Base-by-base conservation (phyloP, 768 basidiomycete species). In the Podaxis carcinomalis region DNA sequence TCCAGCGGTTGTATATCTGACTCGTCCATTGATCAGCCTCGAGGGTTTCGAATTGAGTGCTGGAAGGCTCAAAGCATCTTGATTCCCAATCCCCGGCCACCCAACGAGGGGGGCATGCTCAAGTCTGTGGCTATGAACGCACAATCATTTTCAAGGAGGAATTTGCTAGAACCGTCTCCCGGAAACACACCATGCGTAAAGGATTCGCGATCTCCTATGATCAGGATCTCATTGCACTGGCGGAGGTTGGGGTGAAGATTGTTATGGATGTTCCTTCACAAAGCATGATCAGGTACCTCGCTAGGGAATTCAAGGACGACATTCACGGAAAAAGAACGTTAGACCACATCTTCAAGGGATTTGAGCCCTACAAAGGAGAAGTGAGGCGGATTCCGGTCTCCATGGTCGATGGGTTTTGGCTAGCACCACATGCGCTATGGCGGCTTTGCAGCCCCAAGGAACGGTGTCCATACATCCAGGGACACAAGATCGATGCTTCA, bases 311-410 rank as follows among this genome's bases (percentile, higher is more conserved):
- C 60, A 77, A 77, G 64, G 80, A 80, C 51, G 79, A 82, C 64
- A 78, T 79, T 36, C 80, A 81, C 65, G 79, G 79, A 10, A 74
- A 82, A 67, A 79, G 80, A 51, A 78, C 79, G 16, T 77, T 82
- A 59, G 80, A 80, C 62, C 80, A 82, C 58, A 80, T 80, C 16
- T 81, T 82, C 72, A 80, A 81, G 61, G 79, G 69, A 0, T 82
- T 81, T 52, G 76, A 78, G 67, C 7, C 28, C 28, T 32, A 32
- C 28, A 32, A 32, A 32, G 28, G 7, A 32, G 28, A 27, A 27
- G 27, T 27, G 27, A 27, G 27, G 4, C 5, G 27, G 5, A 27
- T 27, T 27, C 27, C 5, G 27, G 6, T 6, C 27, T 27, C 27
- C 27, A 27, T 27, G 6, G 4, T 27, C 5, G 27, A 27, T 27